Evolutionary conservation across 2,329 filamentous ascomycete species (phyloP), one percentile per base, ranked within the genome.

Genomic region (Ceratocystis cacaofunesta): DNA sequence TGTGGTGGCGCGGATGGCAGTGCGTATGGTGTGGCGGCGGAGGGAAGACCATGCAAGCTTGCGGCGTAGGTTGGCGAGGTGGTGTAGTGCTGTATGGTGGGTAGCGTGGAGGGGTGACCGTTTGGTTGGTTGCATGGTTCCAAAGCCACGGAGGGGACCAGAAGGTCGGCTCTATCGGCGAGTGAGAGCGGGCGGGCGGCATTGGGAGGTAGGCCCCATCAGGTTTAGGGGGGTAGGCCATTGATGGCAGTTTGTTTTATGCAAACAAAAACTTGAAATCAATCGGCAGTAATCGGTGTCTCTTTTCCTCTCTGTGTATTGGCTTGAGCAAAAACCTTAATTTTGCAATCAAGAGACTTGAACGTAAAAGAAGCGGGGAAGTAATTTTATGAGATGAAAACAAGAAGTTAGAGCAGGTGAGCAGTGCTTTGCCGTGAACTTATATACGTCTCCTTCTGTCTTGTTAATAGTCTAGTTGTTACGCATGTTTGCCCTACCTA

Each of bases 71-170:
- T 28, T 44, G 41, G 41, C 17, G 43, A 5, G 36, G 41, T 5
- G 22, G 36, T 28, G 28, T 22, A 22, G 60, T 46, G 60, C 25
- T 30, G 41, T 62, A 46, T 15, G 15, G 41, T 7, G 60, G 5
- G n/a, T 46, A 62, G 19, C 46, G 43, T 2, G 6, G 60, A 6
- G 41, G 30, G 8, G 28, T n/a, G 22, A 2, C 44, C 4, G 61
- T 44, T 46, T 46, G 61, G 28, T 48, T 28, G 7, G 61, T 17
- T 3, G 25, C 8, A 30, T 52, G 7, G 44, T 60, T 12, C 63
- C 22, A 60, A 60, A 60, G 63, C n/a, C 41, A 64, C 5, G 58
- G 41, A 8, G 63, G 63, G 25, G 63, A 48, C 63, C 63, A 64
- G 12, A 60, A 5, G 17, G 5, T 8, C n/a, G n/a, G 48, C 46